Conservation (phyloP, 371 early-diverging fungal species). For the Choanephora cucurbitarum region DNA sequence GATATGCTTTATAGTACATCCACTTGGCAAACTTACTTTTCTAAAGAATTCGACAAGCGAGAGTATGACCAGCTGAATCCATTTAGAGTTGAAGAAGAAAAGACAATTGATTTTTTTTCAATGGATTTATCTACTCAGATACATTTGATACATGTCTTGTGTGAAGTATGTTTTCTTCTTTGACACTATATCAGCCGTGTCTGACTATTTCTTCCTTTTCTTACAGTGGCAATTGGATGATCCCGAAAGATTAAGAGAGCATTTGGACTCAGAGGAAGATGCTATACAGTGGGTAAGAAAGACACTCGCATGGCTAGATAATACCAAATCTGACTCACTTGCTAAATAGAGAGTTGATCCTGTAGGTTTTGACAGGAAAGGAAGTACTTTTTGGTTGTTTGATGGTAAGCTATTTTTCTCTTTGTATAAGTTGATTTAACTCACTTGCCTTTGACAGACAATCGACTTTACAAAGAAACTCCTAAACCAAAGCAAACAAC, state of each 20-base stretch:
- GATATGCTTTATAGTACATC: constrained; percentile 39
- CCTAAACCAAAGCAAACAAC: constrained; percentile 39
- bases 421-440: no score
- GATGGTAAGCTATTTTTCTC: constrained; percentile 55
- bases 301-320: neutral
- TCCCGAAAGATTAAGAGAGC: constrained; percentile 63
- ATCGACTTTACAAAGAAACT: constrained; percentile 66
- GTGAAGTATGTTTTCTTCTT: constrained; percentile 41
- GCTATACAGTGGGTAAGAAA: constrained; percentile 63
- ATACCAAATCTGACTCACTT: neutral
- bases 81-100: constrained; percentile 12
- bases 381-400: constrained; percentile 75
- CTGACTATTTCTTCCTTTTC: no score
- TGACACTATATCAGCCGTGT: no score
- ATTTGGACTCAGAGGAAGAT: constrained; percentile 59
- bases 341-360: constrained; percentile 68
- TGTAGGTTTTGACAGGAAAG: constrained; percentile 68
- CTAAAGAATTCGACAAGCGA: constrained; percentile 56
- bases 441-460: constrained; percentile 43
- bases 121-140: constrained; percentile 50
- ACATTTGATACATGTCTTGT: constrained; percentile 46
- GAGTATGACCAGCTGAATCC: constrained; percentile 35
- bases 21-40: constrained; percentile 61
- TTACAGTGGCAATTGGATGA: constrained; percentile 66
- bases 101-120: constrained; percentile 35